These are phyloP conservation scores for Suillus luteus DNA, from an alignment of 768 basidiomycete genomes.

Conservation along the genomic window DNA sequence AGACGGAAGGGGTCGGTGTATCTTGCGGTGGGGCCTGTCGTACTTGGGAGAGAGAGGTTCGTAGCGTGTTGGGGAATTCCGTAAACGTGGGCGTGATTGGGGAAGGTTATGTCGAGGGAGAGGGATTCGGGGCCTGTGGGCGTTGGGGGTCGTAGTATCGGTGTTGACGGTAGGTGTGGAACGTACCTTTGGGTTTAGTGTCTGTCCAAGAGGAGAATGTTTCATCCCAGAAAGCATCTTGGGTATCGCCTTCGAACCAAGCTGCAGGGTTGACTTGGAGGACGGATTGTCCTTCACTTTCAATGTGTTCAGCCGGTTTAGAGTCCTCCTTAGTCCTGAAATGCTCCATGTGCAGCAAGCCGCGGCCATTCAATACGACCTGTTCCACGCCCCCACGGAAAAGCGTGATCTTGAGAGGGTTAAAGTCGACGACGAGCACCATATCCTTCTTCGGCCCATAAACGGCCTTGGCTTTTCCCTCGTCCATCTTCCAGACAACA, in stretches of 20 bases:
- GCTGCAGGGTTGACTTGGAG: constrained; percentile 53
- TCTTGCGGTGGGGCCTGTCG: constrained; percentile 71
- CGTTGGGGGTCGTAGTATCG: constrained; percentile 6
- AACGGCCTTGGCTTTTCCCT: constrained; percentile 60
- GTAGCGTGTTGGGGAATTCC: constrained; percentile 98
- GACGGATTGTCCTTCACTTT: constrained; percentile 47
- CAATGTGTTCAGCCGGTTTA: constrained; percentile 38
- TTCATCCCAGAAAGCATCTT: constrained; percentile 91
- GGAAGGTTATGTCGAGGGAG: constrained; percentile 91
- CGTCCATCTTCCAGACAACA: constrained; percentile 65
- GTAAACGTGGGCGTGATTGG: constrained; percentile 86
- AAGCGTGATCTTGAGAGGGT: constrained; percentile 76
- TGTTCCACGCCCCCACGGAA: constrained; percentile 77
- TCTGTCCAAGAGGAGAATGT: constrained; percentile 86
- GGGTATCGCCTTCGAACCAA: constrained; percentile 89
- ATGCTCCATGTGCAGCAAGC: constrained; percentile 97
- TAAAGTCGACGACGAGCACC: constrained; percentile 69
- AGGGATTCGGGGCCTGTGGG: constrained; percentile 87
- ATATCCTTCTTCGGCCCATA: constrained; percentile 67
- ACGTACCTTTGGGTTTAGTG: constrained; percentile 89
- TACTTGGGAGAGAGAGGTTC: constrained; percentile 83
- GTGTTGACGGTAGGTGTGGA: too few species aligned
- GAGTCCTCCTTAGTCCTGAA: constrained; percentile 68
- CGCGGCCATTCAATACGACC: constrained; percentile 85
- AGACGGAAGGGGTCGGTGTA: constrained; percentile 94